A percentile compares a stretch with the other conserved stretches of the same genome.
These are phyloP conservation scores for Gardenia jasminoides DNA, from an alignment of 257 asterid genomes.

Conservation along the genomic window DNA sequence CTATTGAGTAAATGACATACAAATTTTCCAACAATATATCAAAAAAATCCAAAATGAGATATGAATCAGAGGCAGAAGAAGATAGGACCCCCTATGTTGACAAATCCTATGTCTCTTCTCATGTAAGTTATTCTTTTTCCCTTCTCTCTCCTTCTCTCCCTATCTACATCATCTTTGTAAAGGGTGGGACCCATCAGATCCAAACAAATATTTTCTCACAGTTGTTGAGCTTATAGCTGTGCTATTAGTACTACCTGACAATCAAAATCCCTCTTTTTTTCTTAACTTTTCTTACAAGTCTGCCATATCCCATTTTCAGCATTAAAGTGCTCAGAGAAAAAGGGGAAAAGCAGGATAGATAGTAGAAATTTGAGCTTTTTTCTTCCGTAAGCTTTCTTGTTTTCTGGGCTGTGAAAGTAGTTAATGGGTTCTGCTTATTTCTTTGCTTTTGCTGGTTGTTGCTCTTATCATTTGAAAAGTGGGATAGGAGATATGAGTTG, in stretches of 20 bases:
- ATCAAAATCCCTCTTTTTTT: constrained; percentile 36
- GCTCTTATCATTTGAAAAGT: background rate
- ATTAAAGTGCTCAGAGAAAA: constrained; percentile 8
- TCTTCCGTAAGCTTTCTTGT: constrained; percentile 22
- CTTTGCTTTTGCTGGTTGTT: constrained; percentile 26
- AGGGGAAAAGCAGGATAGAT: background rate
- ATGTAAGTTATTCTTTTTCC: constrained; percentile 38
- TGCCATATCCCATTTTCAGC: constrained; percentile 15
- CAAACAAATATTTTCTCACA: constrained; percentile 46
- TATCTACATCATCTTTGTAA: constrained; percentile 38
- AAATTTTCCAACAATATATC: background rate
- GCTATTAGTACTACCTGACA: constrained; percentile 41
- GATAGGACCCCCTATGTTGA: constrained; percentile 48
- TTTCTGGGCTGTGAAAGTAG: constrained; percentile 3
- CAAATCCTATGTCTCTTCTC: constrained; percentile 71
- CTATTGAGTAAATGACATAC: background rate
- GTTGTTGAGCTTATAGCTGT: constrained; percentile 6
- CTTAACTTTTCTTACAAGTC: constrained; percentile 36
- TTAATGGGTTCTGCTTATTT: constrained; percentile 29
- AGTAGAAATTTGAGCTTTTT: constrained; percentile 29
- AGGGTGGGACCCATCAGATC: constrained; percentile 63
- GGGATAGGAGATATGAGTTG: background rate
- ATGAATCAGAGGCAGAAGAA: constrained; percentile 3
- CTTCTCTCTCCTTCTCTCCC: constrained; percentile 28
- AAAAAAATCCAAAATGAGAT: constrained; percentile 20